Percentiles rank a stretch among this genome's conserved stretches.
These are phyloP conservation scores for Ailanthus altissimus DNA, from an alignment of 345 rosid genomes.

Conservation along the genomic window DNA sequence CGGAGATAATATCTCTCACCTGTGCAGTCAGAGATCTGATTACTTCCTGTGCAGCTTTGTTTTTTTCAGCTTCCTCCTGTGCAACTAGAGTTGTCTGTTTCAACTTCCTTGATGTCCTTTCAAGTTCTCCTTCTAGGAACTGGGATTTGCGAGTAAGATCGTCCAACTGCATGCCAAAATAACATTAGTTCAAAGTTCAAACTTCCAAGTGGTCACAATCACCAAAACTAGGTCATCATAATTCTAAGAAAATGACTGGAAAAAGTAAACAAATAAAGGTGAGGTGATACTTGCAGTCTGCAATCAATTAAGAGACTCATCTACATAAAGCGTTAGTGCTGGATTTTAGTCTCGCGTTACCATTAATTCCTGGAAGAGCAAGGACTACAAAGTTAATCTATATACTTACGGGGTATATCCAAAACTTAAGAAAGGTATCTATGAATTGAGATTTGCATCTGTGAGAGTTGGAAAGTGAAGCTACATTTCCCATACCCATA, in stretches of 20 bases:
- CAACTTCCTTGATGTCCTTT: constrained; percentile 46
- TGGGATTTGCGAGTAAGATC: constrained; percentile 53
- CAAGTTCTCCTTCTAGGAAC: constrained; percentile 54
- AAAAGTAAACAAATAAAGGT: not conserved
- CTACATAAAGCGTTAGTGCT: not conserved
- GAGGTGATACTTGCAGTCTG: not conserved
- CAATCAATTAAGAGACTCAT: not conserved
- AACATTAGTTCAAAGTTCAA: not conserved
- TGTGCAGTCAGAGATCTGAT: constrained; percentile 55
- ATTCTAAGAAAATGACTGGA: not conserved
- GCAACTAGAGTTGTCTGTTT: constrained; percentile 51
- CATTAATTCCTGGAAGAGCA: not conserved
- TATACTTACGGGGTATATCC: not conserved
- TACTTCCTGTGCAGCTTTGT: constrained; percentile 54
- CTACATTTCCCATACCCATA: not conserved
- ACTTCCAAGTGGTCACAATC: not conserved
- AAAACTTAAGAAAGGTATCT: not conserved
- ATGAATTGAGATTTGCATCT: not conserved
- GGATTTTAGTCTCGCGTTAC: not conserved
- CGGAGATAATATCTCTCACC: constrained; percentile 31
- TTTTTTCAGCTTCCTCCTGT: constrained; percentile 54
- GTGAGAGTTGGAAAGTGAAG: not conserved
- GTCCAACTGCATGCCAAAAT: constrained; percentile 53
- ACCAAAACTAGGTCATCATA: not conserved
- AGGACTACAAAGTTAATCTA: not conserved